phyloP scores from a whole-genome alignment of 352 stramenopile genomes.

The Elongisporangium senticosum region DNA sequence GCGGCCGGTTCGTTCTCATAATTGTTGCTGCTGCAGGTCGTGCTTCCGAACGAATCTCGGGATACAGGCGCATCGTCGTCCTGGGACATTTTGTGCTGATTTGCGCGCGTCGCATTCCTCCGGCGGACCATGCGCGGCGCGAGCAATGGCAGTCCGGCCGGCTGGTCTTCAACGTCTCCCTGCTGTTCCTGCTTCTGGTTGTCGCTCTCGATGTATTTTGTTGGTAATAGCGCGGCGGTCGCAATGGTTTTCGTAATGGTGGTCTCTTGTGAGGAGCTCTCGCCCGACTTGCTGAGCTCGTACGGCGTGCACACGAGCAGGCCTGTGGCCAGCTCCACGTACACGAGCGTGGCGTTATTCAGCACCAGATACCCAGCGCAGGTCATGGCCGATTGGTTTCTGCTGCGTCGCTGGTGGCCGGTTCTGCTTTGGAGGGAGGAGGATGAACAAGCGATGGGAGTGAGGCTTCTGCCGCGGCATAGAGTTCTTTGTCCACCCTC shows the following conservation, averaged over 20 bases:
- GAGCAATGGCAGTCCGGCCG: conserved; percentile 29
- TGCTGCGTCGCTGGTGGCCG: neutral
- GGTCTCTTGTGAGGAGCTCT: neutral
- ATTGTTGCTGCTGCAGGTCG: conserved; percentile 11
- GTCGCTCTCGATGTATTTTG: conserved; percentile 2
- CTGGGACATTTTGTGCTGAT: neutral
- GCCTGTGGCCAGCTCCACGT: conserved; percentile 55
- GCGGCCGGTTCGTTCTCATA: conserved; percentile 3
- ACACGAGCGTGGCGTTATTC: conserved; percentile 43
- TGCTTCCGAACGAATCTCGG: conserved; percentile 13
- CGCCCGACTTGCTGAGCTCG: neutral
- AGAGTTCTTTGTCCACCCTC: neutral
- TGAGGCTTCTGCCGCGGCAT: neutral
- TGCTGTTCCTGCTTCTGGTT: neutral
- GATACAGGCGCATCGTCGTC: conserved; percentile 6
- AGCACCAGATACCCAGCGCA: conserved; percentile 64
- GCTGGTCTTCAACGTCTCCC: conserved; percentile 2
- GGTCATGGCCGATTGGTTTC: conserved; percentile 28
- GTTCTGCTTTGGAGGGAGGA: neutral
- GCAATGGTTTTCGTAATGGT: neutral
- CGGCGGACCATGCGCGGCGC: conserved; percentile 28
- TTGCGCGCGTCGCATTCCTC: conserved; percentile 1
- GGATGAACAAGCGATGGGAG: neutral
- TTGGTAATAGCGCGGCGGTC: neutral
- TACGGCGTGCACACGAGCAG: conserved; percentile 34